These are phyloP conservation scores for Arabidopsis suecica DNA, from an alignment of 345 rosid genomes.

Conservation along the genomic window DNA sequence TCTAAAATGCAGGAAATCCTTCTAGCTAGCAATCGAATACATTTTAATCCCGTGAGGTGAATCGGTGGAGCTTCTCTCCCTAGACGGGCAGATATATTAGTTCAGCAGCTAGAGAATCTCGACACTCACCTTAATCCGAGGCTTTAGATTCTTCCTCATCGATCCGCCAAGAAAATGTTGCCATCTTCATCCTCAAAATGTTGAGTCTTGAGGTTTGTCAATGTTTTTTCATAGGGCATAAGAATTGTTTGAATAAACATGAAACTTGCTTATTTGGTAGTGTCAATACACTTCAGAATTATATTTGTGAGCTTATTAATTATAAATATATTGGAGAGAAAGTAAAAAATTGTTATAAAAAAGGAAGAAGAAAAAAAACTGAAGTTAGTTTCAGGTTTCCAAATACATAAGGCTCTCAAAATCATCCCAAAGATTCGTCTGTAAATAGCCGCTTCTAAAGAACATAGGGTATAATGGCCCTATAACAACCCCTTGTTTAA, in stretches of 20 bases:
- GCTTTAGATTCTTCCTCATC: conserved; percentile 84
- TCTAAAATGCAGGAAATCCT: conserved; percentile 69
- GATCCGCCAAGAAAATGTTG: conserved; percentile 55
- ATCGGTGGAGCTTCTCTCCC: conserved; percentile 93
- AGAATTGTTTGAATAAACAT: too few relatives aligned
- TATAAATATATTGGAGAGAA: too few relatives aligned
- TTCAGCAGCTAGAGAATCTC: conserved; percentile 83
- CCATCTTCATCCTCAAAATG: conserved; percentile 37
- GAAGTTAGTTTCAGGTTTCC: too few relatives aligned
- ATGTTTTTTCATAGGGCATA: too few relatives aligned
- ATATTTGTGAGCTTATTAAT: too few relatives aligned
- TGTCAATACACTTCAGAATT: too few relatives aligned
- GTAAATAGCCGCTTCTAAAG: neutral
- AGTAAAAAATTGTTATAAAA: too few relatives aligned
- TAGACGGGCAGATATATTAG: conserved; percentile 77
- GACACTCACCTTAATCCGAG: conserved; percentile 82
- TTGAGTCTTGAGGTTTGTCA: too few relatives aligned
- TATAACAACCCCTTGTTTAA: neutral
- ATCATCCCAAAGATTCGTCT: neutral
- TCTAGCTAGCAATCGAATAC: conserved; percentile 87
- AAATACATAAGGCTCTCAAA: neutral
- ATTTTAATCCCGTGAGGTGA: conserved; percentile 95
- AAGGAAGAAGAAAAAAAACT: too few relatives aligned
- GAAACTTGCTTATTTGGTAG: too few relatives aligned
- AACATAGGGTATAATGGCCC: neutral